Base-by-base conservation (phyloP, 2,329 filamentous ascomycete genomes). In the Trichoderma guizhouense region DNA sequence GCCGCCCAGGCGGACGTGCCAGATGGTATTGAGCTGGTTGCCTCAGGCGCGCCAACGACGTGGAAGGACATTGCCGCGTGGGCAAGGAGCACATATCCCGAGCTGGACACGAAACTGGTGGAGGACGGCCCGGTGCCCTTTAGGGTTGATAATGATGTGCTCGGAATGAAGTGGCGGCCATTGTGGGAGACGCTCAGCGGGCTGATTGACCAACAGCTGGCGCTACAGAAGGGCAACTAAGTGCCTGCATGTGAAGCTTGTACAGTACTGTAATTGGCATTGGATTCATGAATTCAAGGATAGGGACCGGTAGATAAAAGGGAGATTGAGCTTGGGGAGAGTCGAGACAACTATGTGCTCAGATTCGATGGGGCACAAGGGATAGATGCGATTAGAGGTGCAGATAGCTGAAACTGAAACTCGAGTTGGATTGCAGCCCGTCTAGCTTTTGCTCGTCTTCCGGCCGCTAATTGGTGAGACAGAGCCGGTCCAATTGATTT, bases 161-260 rank as follows among this genome's bases (percentile, higher is more conserved):
- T 72, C 18, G 47, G 66, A 7, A 51, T 70, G 32, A 53, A 53
- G 60, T 72, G 71, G 71, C 61, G 66, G 51, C 58, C 57, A 14
- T 21, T 70, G 32, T 6, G 39, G 3, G 71, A 72, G 58, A 58
- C 66, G 21, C 53, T 72, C 12, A n/a, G 66, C 3, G 66, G 39
- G 8, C 3, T 64, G 21, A 47, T 58, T 7, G 51, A 65, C 47
- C 71, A 71, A 55, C 71, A 71, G 39, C 39, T 55, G 30, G 58
- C 58, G 43, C 30, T 63, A 30, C 28, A 70, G 24, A 57, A 64
- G 68, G 68, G 68, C 57, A 47, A 30, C 7, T 39, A 18, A 24
- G 30, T 26, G 39, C 18, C 32, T 55, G 30, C 24, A 43, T 24
- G 18, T 26, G 7, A 36, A 36, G 14, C 2, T 36, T 36, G 34